A percentile compares a stretch with the other conserved stretches of the same genome.
Evolutionary conservation across 140 eudicot genomes (phyloP).

Genomic region (Bidens hawaiensis): DNA sequence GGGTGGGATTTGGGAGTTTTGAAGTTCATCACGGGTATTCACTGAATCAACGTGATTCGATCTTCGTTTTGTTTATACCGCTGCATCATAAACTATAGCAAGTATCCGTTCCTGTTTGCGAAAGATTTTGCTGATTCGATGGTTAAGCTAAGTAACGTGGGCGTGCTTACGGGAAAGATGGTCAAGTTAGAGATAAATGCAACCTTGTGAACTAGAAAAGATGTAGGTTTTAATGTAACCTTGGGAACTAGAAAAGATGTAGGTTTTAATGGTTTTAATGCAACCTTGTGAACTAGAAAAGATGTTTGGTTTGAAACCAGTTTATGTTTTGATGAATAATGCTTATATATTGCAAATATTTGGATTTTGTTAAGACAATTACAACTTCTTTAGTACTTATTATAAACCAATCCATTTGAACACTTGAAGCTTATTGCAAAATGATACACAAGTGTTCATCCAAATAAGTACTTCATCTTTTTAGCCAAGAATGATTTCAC

Average conservation of each 20-base stretch:
- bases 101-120: conserved; percentile 38
- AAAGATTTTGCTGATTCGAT: conserved; percentile 65
- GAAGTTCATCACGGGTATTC: no score
- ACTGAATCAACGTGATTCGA: no score
- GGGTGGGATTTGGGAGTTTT: no score
- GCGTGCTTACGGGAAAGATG: conserved; percentile 65
- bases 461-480: conserved; percentile 34
- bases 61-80: no score
- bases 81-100: conserved; percentile 61
- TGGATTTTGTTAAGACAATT: background rate
- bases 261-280: no score
- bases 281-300: conserved; percentile 47
- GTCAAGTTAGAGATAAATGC: conserved; percentile 69
- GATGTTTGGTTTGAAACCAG: background rate
- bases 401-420: background rate
- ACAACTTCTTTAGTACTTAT: background rate
- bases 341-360: background rate
- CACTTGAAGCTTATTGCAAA: conserved; percentile 11
- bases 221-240: conserved; percentile 16
- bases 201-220: conserved; percentile 45
- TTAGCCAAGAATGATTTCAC: conserved; percentile 32
- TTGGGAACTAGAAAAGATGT: conserved; percentile 34
- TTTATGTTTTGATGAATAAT: conserved; percentile 18
- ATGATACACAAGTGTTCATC: conserved; percentile 23
- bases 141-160: conserved; percentile 57